Percentiles rank a stretch among this genome's conserved stretches.
These are phyloP conservation scores for Aspergillus sclerotiicarbonarius DNA, from an alignment of 495 filamentous ascomycete species.

Conservation along the genomic window DNA sequence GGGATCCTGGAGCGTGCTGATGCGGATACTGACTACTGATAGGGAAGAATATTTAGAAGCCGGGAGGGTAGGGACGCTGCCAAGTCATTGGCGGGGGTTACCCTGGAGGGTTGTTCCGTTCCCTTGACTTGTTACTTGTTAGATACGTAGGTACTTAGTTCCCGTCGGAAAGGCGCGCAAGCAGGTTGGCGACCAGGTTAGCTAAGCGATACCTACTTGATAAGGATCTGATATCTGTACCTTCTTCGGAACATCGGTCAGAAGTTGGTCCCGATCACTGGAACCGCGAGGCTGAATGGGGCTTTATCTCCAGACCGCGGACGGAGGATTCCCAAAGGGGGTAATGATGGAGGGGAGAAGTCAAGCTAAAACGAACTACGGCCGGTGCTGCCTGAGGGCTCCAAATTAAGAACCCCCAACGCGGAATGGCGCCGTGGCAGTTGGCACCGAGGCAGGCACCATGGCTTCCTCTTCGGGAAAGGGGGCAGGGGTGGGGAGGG, in stretches of 20 bases:
- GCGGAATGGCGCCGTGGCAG: neutral
- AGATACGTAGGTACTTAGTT: too few species aligned
- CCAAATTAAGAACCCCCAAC: conserved; percentile 18
- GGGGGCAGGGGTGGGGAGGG: conserved; percentile 6
- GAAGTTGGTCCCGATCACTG: conserved; percentile 8
- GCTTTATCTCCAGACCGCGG: conserved; percentile 9
- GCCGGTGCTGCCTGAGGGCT: conserved; percentile 16
- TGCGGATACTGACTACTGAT: neutral
- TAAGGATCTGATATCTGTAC: neutral
- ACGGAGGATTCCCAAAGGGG: conserved; percentile 11
- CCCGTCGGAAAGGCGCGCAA: too few species aligned
- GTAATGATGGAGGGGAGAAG: neutral
- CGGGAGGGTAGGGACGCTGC: neutral
- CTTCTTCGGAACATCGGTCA: conserved; percentile 1
- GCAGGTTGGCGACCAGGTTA: too few species aligned
- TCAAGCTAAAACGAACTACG: neutral
- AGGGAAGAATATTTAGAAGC: neutral
- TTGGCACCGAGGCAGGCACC: conserved; percentile 14
- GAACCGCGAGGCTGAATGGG: conserved; percentile 1
- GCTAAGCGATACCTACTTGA: too few species aligned
- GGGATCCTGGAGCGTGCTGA: neutral
- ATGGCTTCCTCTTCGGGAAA: conserved; percentile 11
- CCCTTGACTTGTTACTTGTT: too few species aligned
- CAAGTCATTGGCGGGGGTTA: too few species aligned
- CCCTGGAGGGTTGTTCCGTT: too few species aligned